Evolutionary conservation across 169 alveolate species (phyloP).

Genomic region (Babesia caballi): DNA sequence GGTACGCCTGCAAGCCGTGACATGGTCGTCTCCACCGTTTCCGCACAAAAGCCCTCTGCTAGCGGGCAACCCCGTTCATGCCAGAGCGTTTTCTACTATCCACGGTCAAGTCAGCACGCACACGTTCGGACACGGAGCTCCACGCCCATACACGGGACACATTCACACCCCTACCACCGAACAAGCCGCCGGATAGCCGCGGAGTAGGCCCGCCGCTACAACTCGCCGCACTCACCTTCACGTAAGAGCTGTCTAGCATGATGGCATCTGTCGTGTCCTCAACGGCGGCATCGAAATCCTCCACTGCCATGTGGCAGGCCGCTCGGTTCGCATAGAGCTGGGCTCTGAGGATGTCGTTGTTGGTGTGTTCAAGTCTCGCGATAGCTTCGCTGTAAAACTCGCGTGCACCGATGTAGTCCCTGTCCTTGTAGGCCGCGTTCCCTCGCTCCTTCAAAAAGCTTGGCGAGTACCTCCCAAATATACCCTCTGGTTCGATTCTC

Average conservation of each 20-base stretch:
- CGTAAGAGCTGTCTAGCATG: constrained; percentile 63
- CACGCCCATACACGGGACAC: no score
- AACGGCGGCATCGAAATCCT: constrained; percentile 73
- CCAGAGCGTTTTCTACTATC: no score
- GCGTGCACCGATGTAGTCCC: constrained; percentile 51
- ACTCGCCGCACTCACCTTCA: constrained; percentile 72
- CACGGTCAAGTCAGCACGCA: no score
- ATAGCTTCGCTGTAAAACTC: constrained; percentile 69
- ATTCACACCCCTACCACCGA: no score
- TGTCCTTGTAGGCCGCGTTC: constrained; percentile 46
- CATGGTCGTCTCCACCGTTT: no score
- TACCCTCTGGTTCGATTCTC: constrained; percentile 5
- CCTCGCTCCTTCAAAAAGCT: constrained; percentile 63
- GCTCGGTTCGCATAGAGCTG: constrained; percentile 79
- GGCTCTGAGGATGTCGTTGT: constrained; percentile 54
- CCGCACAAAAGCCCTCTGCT: no score
- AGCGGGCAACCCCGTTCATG: no score
- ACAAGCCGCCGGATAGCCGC: no score
- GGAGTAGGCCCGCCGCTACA: no score
- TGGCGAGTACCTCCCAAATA: constrained; percentile 43
- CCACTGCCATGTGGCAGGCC: constrained; percentile 78
- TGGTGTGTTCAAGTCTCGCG: constrained; percentile 63
- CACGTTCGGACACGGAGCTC: no score
- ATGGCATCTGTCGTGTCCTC: constrained; percentile 80
- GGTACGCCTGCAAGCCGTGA: constrained; percentile 64